These are phyloP conservation scores for Helotiales sp. DNA, from an alignment of 2,329 filamentous ascomycete species.

Conservation along the genomic window DNA sequence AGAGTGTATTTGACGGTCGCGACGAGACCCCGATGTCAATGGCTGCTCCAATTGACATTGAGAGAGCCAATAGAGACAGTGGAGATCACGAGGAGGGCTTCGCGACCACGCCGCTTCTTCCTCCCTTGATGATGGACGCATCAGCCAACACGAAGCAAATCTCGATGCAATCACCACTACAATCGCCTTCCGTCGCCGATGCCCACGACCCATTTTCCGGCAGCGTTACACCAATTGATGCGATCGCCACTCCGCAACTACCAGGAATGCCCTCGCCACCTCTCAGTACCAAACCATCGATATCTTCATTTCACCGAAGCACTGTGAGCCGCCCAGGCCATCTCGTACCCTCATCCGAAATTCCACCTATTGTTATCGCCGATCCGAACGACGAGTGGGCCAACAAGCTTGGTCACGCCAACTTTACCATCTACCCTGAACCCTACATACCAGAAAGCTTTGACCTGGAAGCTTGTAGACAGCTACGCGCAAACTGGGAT, in stretches of 20 bases:
- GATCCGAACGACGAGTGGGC: conserved; percentile 83
- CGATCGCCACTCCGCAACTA: conserved; percentile 50
- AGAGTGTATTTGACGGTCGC: conserved; percentile 64
- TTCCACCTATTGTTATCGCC: conserved; percentile 69
- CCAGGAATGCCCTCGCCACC: conserved; percentile 66
- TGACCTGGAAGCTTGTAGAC: conserved; percentile 59
- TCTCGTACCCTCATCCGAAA: conserved; percentile 56
- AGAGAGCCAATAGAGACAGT: conserved; percentile 55
- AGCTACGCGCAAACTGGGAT: conserved; percentile 81
- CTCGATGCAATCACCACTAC: conserved; percentile 77
- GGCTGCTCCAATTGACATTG: conserved; percentile 56
- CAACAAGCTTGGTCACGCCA: conserved; percentile 84
- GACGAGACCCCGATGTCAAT: conserved; percentile 51
- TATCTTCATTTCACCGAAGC: conserved; percentile 70
- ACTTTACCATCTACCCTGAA: conserved; percentile 84
- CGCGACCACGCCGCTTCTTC: conserved; percentile 82
- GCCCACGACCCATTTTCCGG: conserved; percentile 45
- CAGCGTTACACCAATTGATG: conserved; percentile 51
- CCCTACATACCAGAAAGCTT: conserved; percentile 74
- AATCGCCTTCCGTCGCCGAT: conserved; percentile 81
- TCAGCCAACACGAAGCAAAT: conserved; percentile 54
- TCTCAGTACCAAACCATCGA: conserved; percentile 76
- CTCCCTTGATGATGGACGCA: conserved; percentile 71
- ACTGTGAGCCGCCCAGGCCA: conserved; percentile 49
- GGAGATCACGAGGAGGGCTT: conserved; percentile 63